Evolutionary conservation across 352 stramenopile genomes (phyloP).

Genomic region (Phytophthora melonis): DNA sequence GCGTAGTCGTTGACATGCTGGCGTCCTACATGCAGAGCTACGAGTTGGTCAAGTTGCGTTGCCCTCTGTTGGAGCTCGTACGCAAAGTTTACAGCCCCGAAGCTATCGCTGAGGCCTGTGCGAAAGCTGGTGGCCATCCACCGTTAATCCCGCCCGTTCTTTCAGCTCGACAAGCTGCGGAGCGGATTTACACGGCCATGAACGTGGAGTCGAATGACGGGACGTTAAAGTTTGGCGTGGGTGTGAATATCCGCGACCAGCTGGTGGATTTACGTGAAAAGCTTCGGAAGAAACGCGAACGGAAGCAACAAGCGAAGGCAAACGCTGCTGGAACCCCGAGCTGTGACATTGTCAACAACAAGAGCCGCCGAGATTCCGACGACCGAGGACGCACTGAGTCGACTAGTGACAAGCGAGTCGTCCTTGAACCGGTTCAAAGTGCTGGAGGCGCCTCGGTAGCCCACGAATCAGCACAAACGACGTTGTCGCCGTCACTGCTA

Average conservation of each 20-base stretch:
- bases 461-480: background rate
- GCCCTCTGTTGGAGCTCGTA: slow-evolving; percentile 40
- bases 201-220: slow-evolving; percentile 34
- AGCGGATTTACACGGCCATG: slow-evolving; percentile 40
- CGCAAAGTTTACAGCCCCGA: slow-evolving; percentile 34
- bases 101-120: slow-evolving; percentile 30
- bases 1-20: slow-evolving; percentile 44
- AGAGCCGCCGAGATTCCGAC: background rate
- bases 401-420: background rate
- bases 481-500: slow-evolving; percentile 2
- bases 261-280: slow-evolving; percentile 35
- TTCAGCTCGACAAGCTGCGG: slow-evolving; percentile 26
- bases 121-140: slow-evolving; percentile 9
- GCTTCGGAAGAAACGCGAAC: slow-evolving; percentile 1
- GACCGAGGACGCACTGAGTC: background rate
- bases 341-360: background rate
- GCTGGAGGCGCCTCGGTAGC: background rate
- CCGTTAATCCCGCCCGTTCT: background rate
- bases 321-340: background rate
- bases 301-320: slow-evolving; percentile 2
- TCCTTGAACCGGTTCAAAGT: background rate
- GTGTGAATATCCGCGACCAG: slow-evolving; percentile 30
- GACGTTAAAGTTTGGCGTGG: slow-evolving; percentile 42
- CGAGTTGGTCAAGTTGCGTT: slow-evolving; percentile 25
- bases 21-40: slow-evolving; percentile 45